phyloP scores from a whole-genome alignment of 1,284 basidiomycete genomes.

The Omphalotus olearius region DNA sequence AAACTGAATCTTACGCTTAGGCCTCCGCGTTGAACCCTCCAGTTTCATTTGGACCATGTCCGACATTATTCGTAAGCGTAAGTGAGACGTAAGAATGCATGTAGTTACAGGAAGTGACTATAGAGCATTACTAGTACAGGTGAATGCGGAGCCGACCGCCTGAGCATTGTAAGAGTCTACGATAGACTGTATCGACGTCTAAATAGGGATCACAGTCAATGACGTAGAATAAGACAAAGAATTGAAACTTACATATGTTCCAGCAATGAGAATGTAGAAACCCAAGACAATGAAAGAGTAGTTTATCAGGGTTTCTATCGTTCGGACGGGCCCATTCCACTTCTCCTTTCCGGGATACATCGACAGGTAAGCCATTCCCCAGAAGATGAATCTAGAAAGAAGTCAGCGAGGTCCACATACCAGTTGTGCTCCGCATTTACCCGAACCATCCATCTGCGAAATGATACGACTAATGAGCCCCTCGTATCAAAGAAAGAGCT shows the following conservation, averaged over 20 bases:
- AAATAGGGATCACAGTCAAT: not conserved
- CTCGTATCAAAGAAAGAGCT: not conserved
- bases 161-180: conserved; percentile 13
- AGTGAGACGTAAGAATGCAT: too few species aligned
- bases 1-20: too few species aligned
- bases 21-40: too few species aligned
- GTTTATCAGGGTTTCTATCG: conserved; percentile 35
- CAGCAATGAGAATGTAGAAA: conserved; percentile 34
- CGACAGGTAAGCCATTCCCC: conserved; percentile 41
- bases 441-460: conserved; percentile 32
- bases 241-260: conserved; percentile 32
- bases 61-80: too few species aligned
- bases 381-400: conserved; percentile 33
- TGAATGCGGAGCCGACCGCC: conserved; percentile 10
- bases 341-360: conserved; percentile 31
- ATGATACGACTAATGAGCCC: not conserved
- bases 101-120: not conserved
- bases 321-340: conserved; percentile 31
- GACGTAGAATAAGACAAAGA: not conserved
- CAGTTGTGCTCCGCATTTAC: conserved; percentile 2
- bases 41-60: too few species aligned
- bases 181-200: conserved; percentile 16
- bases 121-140: conserved; percentile 14
- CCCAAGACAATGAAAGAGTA: conserved; percentile 36
- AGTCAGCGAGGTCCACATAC: not conserved